Evolutionary conservation across 257 asterid genomes (phyloP).

Genomic region (Handroanthus guayacan): DNA sequence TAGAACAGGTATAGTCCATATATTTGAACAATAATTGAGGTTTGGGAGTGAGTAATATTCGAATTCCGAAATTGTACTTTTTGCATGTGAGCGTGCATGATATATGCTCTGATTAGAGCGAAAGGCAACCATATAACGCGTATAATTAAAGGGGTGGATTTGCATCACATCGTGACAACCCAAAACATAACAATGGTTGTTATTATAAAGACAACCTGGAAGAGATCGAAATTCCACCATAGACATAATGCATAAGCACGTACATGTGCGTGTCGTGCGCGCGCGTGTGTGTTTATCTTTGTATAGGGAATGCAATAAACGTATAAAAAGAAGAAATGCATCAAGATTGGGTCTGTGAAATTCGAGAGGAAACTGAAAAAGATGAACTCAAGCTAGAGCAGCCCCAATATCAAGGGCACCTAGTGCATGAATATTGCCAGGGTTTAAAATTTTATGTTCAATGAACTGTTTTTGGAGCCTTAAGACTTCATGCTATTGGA

Average conservation of each 20-base stretch:
- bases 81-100: slow-evolving; percentile 43
- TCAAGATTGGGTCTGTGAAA: not conserved
- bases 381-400: not conserved
- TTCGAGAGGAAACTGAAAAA: not conserved
- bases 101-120: not conserved
- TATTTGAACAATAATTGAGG: slow-evolving; percentile 11
- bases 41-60: not conserved
- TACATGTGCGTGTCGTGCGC: no score
- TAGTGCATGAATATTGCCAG: not conserved
- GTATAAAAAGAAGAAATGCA: not conserved
- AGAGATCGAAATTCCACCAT: not conserved
- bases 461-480: no score
- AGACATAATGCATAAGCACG: not conserved
- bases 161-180: slow-evolving; percentile 45
- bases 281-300: not conserved
- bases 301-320: not conserved
- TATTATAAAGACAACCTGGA: slow-evolving; percentile 35
- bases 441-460: not conserved
- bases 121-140: slow-evolving; percentile 7
- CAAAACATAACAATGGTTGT: not conserved
- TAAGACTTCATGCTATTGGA: no score
- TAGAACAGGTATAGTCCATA: not conserved
- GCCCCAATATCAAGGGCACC: slow-evolving; percentile 6
- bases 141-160: slow-evolving; percentile 32
- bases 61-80: slow-evolving; percentile 29